Conservation (phyloP, 345 rosid species). For the Brassica rapa region DNA sequence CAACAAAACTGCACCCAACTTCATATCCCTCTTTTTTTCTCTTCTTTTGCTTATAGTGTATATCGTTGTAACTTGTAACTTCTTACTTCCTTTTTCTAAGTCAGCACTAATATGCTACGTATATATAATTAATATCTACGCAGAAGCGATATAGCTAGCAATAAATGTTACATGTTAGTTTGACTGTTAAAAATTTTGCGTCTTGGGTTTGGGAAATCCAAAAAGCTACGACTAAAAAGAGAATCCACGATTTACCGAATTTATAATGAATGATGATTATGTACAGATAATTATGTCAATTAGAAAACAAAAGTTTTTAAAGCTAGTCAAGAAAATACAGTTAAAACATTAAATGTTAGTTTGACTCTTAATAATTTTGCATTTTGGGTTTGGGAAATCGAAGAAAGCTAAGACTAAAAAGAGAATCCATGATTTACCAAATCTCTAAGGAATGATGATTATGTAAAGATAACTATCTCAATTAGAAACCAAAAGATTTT, state of each 20-base stretch:
- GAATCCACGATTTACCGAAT: too few species aligned
- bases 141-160: background rate
- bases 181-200: background rate
- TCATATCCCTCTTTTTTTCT: background rate
- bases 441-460: too few species aligned
- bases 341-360: background rate
- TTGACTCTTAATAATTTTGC: background rate
- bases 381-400: background rate
- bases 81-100: background rate
- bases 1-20: conserved; percentile 10
- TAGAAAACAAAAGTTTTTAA: too few species aligned
- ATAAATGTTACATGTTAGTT: background rate
- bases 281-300: too few species aligned
- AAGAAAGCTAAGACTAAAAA: background rate
- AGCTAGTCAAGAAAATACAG: too few species aligned
- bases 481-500: too few species aligned
- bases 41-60: background rate
- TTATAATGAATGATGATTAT: too few species aligned
- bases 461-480: too few species aligned
- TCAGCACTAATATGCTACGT: background rate
- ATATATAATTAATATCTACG: background rate
- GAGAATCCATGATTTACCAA: too few species aligned
- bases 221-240: background rate
- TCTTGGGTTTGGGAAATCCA: background rate
- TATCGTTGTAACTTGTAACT: background rate